Base-by-base conservation (phyloP, 208 protist genomes). In the Polymyxa betae region DNA sequence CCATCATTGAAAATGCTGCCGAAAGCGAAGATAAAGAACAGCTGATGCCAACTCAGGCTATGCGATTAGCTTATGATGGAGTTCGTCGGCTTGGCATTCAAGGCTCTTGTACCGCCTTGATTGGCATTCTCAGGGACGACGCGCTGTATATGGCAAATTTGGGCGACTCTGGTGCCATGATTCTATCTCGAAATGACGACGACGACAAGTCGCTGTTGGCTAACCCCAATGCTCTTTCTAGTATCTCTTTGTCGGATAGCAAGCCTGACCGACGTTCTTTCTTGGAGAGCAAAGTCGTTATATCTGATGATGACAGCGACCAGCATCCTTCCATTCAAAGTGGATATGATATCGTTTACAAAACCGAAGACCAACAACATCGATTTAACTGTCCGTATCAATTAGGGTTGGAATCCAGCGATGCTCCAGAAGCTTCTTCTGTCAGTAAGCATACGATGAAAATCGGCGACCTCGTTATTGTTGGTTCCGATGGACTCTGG, bases 371-470 rank as follows among this genome's bases (percentile, higher is more conserved):
- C 10, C 72, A 82, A 43, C 72, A 45, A 12, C 72, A 82, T 43
- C 72, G 72, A 40, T 82, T 82, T n/a, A 82, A 82, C n/a, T 82
- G 72, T n/a, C 72, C 72, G 72, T 82, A 45, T 43, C 72, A 82
- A 43, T n/a, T 82, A 40, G 72, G 72, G 72, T 20, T 82, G 5
- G 72, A 82, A 35, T 82, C 72, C n/a, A 45, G 35, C 72, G 72
- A 82, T 82, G 72, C 5, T 20, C 72, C 72, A n/a, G 72, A 82
- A 82, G 72, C 40, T n/a, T 5, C 72, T 5, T 82, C 72, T n/a
- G 72, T 82, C 72, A 82, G 16, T 20, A 43, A 35, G 16, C 72
- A 82, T n/a, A 5, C 5, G n/a, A 16, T 82, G 35, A 5, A 35
- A 20, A 12, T 43, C 12, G 72, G 72, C 5, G 72, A 82, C 35